Evolutionary conservation across 1,139 yeast species (phyloP), one percentile per base, ranked within the genome.

Genomic region (Nakaseomyces nivariensis): DNA sequence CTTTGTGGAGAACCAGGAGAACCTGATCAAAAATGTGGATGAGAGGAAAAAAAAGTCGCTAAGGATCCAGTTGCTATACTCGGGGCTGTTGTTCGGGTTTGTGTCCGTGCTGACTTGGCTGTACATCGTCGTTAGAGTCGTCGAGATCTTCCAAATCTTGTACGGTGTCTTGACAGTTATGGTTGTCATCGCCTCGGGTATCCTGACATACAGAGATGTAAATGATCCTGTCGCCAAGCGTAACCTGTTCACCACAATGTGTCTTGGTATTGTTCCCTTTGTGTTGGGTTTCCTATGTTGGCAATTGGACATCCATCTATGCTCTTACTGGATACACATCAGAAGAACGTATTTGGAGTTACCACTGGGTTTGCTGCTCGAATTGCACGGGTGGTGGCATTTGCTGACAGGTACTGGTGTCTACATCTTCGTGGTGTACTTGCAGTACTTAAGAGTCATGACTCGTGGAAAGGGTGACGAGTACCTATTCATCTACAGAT

Each of bases 381-480:
- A 92, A 65, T 85, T 96, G 34, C 98, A 92, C 64, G 96, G 95
- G 17, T 92, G 97, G 97, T 92, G 98, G 98, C 98, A 92, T 64
- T 71, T 87, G 33, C 75, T 87, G 55, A 87, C 95, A 0, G 95
- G 95, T 3, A 72, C 81, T 10, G 96, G 95, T 53, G 87, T 87
- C 13, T 87, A 86, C 66, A 80, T 76, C 61, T 79, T 77, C 62
- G 68, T 79, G 43, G 77, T 76, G 8, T 78, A 75, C 56, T 64
- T 79, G 55, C 88, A 85, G 66, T 85, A 82, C 61, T 71, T 86
- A 59, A 77, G 94, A 57, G 70, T 80, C 44, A 78, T 78, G 63
- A 72, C 82, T 54, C 73, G 74, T 44, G 80, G 79, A 17, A 72
- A 72, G 13, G 75, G 77, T 42, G 63, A 72, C 24, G 75, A 75